phyloP scores from a whole-genome alignment of 164 flowering plant species.

The Nymphaea thermarum region DNA sequence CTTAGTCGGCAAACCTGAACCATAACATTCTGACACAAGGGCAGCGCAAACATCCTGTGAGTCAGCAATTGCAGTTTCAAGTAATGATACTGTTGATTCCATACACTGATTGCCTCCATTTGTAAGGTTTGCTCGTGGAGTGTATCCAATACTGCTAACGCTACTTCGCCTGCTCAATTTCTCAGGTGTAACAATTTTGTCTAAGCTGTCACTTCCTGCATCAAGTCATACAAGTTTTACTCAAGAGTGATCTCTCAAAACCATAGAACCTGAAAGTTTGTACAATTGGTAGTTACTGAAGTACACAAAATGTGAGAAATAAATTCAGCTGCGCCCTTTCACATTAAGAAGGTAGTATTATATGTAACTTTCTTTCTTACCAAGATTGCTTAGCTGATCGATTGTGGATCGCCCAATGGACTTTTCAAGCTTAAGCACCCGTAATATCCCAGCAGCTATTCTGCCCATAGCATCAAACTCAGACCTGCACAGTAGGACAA shows the following conservation, averaged over 20 bases:
- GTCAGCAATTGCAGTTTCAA: slow-evolving; percentile 58
- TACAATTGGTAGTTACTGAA: too few relatives aligned
- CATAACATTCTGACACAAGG: slow-evolving; percentile 27
- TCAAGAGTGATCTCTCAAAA: too few relatives aligned
- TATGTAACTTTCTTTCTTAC: slow-evolving; percentile 18
- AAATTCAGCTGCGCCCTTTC: neutral
- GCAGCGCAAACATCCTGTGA: slow-evolving; percentile 52
- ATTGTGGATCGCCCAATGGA: slow-evolving; percentile 77
- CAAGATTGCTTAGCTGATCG: slow-evolving; percentile 84
- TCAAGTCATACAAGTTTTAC: neutral
- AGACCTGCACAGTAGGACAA: slow-evolving; percentile 58
- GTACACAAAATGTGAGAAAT: neutral
- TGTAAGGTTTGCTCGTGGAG: slow-evolving; percentile 18
- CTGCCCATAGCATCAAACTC: slow-evolving; percentile 93
- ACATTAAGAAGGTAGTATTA: neutral
- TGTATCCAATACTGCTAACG: slow-evolving; percentile 15
- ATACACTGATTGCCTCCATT: slow-evolving; percentile 17
- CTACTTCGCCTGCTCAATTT: slow-evolving; percentile 33
- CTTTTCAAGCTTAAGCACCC: slow-evolving; percentile 69
- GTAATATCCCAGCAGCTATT: slow-evolving; percentile 74
- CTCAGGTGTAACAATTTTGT: slow-evolving; percentile 51
- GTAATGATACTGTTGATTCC: slow-evolving; percentile 49
- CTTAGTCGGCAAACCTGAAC: slow-evolving; percentile 20
- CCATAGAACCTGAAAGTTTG: too few relatives aligned
- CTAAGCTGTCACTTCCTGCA: slow-evolving; percentile 78